These are phyloP conservation scores for Breynia disticha DNA, from an alignment of 441 rosid species.

Conservation along the genomic window DNA sequence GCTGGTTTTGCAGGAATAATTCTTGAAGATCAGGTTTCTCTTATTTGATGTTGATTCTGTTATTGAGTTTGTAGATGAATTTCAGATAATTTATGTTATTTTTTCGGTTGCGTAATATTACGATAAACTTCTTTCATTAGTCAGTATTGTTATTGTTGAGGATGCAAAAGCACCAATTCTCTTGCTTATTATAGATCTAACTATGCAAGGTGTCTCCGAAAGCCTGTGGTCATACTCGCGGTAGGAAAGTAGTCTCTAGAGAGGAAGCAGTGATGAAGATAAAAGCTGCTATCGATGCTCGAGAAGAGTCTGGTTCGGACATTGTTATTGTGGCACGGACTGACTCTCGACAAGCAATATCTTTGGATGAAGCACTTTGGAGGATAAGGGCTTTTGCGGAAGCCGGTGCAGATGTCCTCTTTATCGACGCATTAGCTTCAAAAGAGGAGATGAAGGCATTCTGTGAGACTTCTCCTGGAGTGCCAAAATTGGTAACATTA, in stretches of 20 bases:
- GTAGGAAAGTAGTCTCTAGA: constrained; percentile 73
- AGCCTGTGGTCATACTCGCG: constrained; percentile 56
- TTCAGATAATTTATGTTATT: neutral
- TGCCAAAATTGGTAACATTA: constrained; percentile 68
- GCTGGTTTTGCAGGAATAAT: constrained; percentile 91
- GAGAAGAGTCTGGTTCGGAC: constrained; percentile 64
- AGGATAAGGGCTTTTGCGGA: constrained; percentile 87
- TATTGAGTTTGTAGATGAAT: neutral
- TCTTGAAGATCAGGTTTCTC: constrained; percentile 72
- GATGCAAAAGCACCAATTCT: constrained; percentile 5
- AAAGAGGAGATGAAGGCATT: constrained; percentile 87
- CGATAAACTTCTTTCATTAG: too few relatives aligned
- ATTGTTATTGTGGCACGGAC: constrained; percentile 77
- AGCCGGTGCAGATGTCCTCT: constrained; percentile 89
- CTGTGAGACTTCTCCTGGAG: constrained; percentile 58
- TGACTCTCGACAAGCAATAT: constrained; percentile 74
- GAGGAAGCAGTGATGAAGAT: constrained; percentile 78
- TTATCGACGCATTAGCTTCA: constrained; percentile 68
- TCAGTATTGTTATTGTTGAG: neutral
- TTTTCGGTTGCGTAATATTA: too few relatives aligned
- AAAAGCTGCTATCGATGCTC: constrained; percentile 85
- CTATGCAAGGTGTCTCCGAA: constrained; percentile 58
- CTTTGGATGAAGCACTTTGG: constrained; percentile 72
- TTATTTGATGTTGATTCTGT: neutral
- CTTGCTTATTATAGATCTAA: constrained; percentile 18